Percentiles rank a stretch among this genome's conserved stretches.
Conservation (phyloP, 176 grass and related monocot genomes). For the Phyllostachys edulis region DNA sequence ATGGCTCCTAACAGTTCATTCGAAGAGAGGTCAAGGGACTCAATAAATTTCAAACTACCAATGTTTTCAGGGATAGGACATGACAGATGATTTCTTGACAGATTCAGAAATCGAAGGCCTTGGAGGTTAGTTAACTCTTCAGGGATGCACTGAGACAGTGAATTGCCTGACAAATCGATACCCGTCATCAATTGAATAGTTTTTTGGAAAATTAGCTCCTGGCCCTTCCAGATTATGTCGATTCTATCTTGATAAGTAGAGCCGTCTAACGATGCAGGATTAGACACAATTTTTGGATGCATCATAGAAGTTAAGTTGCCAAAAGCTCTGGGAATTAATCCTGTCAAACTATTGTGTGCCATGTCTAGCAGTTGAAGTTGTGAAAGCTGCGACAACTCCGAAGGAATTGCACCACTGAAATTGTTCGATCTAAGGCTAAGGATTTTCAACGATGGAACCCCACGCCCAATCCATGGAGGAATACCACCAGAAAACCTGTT, state of each 20-base stretch:
- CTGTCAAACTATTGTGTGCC: slow-evolving; percentile 51
- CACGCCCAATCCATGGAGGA: slow-evolving; percentile 53
- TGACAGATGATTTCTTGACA: slow-evolving; percentile 56
- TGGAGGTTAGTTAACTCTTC: slow-evolving; percentile 42
- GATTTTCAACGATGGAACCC: slow-evolving; percentile 40
- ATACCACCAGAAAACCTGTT: slow-evolving; percentile 55
- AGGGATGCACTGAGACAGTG: slow-evolving; percentile 47
- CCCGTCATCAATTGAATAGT: slow-evolving; percentile 49
- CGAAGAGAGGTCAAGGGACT: slow-evolving; percentile 54
- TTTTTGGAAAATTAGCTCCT: slow-evolving; percentile 29
- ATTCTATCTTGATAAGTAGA: slow-evolving; percentile 46
- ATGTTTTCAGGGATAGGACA: slow-evolving; percentile 42
- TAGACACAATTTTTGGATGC: slow-evolving; percentile 2
- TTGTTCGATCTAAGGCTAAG: slow-evolving; percentile 55
- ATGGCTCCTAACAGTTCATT: slow-evolving; percentile 55
- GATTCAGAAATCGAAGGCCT: slow-evolving; percentile 61
- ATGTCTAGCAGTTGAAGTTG: slow-evolving; percentile 66
- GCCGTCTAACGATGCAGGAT: neutral
- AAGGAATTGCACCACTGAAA: slow-evolving; percentile 54
- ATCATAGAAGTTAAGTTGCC: slow-evolving; percentile 57
- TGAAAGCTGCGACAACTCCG: slow-evolving; percentile 22
- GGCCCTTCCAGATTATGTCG: slow-evolving; percentile 74
- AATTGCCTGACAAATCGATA: slow-evolving; percentile 62
- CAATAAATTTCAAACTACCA: slow-evolving; percentile 35
- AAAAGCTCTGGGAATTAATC: slow-evolving; percentile 50